phyloP scores from a whole-genome alignment of 495 filamentous ascomycete genomes.

The Talaromyces ruber region DNA sequence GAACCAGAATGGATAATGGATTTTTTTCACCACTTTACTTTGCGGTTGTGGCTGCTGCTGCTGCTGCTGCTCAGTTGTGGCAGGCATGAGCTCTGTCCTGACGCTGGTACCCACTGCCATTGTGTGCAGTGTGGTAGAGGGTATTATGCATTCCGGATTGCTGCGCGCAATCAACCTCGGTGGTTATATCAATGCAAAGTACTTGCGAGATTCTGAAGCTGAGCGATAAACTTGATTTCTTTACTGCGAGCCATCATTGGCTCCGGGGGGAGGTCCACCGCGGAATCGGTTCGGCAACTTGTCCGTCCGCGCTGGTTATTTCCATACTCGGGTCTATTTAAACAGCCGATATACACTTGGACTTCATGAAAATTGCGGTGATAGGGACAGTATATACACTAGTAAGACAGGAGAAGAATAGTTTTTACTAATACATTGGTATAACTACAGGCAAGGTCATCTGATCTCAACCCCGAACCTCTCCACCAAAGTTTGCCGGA shows the following conservation, averaged over 20 bases:
- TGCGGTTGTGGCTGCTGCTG: constrained; percentile 17
- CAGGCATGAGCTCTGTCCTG: neutral
- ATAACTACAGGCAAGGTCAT: constrained; percentile 33
- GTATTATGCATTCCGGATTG: constrained; percentile 5
- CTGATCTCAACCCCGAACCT: constrained; percentile 76
- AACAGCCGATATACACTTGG: neutral
- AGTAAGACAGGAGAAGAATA: neutral
- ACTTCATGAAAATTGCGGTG: neutral
- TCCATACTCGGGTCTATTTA: neutral
- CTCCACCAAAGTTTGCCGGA: constrained; percentile 52
- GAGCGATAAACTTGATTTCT: neutral
- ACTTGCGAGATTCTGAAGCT: neutral
- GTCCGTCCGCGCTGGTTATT: neutral
- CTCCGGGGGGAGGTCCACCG: neutral
- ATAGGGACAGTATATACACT: neutral
- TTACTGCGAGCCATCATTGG: neutral
- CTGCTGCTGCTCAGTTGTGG: neutral
- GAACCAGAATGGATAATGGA: constrained; percentile 87
- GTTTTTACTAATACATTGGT: neutral
- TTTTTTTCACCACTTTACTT: constrained; percentile 27
- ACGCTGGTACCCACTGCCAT: constrained; percentile 7
- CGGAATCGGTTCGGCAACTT: neutral
- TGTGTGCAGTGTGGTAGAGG: neutral
- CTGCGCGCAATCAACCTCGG: neutral
- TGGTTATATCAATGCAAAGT: neutral